Evolutionary conservation across 2,329 filamentous ascomycete genomes (phyloP).

Genomic region (Teratosphaeria destructans): DNA sequence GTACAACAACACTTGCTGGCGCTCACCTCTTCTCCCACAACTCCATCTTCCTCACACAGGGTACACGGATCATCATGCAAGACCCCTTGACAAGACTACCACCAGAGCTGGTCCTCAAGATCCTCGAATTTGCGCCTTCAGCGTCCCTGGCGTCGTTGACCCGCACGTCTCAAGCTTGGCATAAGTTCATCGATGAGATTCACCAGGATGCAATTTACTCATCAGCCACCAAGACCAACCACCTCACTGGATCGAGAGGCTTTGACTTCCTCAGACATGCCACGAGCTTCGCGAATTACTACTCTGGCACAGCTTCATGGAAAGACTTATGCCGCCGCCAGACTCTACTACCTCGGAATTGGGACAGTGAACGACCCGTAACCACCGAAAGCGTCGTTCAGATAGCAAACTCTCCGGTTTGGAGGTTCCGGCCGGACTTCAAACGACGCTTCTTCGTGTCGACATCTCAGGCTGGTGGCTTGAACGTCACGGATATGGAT

Average conservation of each 20-base stretch:
- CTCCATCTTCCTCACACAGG: no score
- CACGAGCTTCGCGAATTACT: constrained; percentile 25
- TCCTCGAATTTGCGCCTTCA: constrained; percentile 29
- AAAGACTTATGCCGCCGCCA: constrained; percentile 36
- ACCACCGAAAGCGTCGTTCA: constrained; percentile 32
- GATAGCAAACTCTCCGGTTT: constrained; percentile 32
- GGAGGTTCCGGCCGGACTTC: constrained; percentile 39
- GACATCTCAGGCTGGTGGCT: constrained; percentile 35
- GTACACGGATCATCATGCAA: background rate
- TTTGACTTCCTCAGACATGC: constrained; percentile 21
- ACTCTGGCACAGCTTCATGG: constrained; percentile 29
- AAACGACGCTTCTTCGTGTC: constrained; percentile 37
- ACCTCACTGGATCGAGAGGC: constrained; percentile 20
- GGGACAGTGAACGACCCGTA: constrained; percentile 25
- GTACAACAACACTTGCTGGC: no score
- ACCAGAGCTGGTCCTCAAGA: constrained; percentile 31
- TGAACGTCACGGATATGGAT: constrained; percentile 39
- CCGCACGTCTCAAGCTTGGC: constrained; percentile 28
- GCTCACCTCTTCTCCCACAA: no score
- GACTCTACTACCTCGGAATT: constrained; percentile 30
- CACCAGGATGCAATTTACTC: constrained; percentile 35
- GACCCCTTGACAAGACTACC: constrained; percentile 25
- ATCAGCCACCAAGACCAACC: constrained; percentile 22
- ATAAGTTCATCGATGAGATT: constrained; percentile 32
- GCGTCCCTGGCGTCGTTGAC: constrained; percentile 29